A percentile compares a stretch with the other conserved stretches of the same genome.
Conservation (phyloP, 306 rosid genomes). For the Herpetospermum pedunculosum region DNA sequence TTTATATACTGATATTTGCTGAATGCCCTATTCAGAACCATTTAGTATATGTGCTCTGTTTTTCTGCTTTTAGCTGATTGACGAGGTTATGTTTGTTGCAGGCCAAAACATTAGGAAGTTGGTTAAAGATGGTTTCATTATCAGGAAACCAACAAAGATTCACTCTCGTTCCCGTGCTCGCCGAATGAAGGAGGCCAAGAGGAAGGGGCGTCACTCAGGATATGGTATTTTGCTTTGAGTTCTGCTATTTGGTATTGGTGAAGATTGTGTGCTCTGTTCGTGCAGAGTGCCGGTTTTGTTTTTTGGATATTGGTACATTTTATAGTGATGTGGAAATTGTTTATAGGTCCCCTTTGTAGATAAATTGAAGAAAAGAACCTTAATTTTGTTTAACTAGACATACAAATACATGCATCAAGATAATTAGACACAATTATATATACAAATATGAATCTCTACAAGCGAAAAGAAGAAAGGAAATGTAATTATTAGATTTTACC, state of each 20-base stretch:
- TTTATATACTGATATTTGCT: not conserved
- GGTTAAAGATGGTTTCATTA: slow-evolving; percentile 94
- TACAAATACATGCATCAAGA: too few species aligned
- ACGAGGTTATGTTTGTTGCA: slow-evolving; percentile 14
- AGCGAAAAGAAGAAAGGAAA: not conserved
- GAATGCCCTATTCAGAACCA: not conserved
- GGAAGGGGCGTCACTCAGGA: slow-evolving; percentile 95
- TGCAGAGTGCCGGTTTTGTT: not conserved
- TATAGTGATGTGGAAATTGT: not conserved
- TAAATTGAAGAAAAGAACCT: not conserved
- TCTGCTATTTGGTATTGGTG: not conserved
- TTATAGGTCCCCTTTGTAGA: not conserved
- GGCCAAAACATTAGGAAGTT: slow-evolving; percentile 91
- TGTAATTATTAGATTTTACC: not conserved
- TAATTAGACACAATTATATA: not conserved
- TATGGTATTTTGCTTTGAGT: slow-evolving; percentile 39
- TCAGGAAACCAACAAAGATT: slow-evolving; percentile 94
- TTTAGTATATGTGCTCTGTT: not conserved
- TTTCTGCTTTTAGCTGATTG: not conserved
- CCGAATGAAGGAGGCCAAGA: slow-evolving; percentile 85
- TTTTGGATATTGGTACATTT: not conserved
- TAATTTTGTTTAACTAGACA: not conserved
- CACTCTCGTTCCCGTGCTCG: slow-evolving; percentile 97
- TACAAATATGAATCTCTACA: not conserved
- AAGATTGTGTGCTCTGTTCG: not conserved